Percentiles rank a stretch among this genome's conserved stretches.
Evolutionary conservation across 257 asterid species (phyloP).

Genomic region (Nyctanthes arbortristis): DNA sequence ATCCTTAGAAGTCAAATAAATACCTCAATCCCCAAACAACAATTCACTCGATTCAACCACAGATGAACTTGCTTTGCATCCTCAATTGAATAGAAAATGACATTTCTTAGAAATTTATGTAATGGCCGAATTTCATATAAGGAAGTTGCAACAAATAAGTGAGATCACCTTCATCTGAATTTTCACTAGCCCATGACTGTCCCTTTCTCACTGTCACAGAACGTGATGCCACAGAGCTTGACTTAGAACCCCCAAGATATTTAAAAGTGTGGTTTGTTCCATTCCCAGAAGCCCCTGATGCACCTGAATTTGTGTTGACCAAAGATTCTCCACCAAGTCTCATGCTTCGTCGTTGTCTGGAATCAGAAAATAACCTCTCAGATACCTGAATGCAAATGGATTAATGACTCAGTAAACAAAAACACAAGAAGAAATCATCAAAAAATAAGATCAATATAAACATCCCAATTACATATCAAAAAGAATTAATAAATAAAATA

Average conservation of each 20-base stretch:
- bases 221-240: slow-evolving; percentile 59
- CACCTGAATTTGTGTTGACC: slow-evolving; percentile 47
- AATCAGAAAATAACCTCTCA: slow-evolving; percentile 93
- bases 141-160: slow-evolving; percentile 11
- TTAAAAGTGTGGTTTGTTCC: slow-evolving; percentile 69
- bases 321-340: slow-evolving; percentile 85
- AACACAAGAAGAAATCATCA: background rate
- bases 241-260: slow-evolving; percentile 64
- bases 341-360: slow-evolving; percentile 89
- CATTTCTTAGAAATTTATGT: background rate
- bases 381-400: slow-evolving; percentile 64
- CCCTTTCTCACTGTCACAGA: slow-evolving; percentile 70
- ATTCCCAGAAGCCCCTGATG: slow-evolving; percentile 58
- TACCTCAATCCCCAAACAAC: background rate
- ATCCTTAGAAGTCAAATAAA: background rate
- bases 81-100: slow-evolving; percentile 4
- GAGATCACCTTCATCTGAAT: slow-evolving; percentile 74
- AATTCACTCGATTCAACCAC: slow-evolving; percentile 9
- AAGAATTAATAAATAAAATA: background rate
- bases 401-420: slow-evolving; percentile 26
- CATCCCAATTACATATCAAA: background rate
- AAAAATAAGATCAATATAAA: background rate
- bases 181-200: slow-evolving; percentile 63
- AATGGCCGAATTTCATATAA: background rate
- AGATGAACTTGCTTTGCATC: background rate